Conservation (phyloP, 2,329 filamentous ascomycete genomes). For the Lizonia empirigonia region DNA sequence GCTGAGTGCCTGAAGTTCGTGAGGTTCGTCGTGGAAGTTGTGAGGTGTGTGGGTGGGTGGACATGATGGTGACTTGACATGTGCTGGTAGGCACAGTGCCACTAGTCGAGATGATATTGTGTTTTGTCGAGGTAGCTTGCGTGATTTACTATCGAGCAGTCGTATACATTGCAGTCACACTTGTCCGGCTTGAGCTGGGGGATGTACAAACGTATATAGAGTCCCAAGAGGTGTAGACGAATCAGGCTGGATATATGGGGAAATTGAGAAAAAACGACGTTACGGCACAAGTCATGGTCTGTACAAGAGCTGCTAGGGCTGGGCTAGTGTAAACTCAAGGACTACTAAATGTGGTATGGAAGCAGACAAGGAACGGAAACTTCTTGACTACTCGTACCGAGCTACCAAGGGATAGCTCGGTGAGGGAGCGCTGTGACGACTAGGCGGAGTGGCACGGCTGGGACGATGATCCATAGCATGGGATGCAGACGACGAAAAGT, state of each 20-base stretch:
- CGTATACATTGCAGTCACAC: conserved; percentile 25
- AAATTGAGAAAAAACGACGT: conserved; percentile 36
- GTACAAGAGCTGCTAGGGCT: conserved; percentile 38
- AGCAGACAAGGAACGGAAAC: conserved; percentile 43
- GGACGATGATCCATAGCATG: conserved; percentile 44
- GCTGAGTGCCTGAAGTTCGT: conserved; percentile 39
- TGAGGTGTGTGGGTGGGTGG: conserved; percentile 34
- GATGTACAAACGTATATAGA: conserved; percentile 46
- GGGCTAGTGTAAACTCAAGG: conserved; percentile 37
- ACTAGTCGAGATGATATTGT: conserved; percentile 1
- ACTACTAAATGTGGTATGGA: conserved; percentile 39
- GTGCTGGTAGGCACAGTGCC: conserved; percentile 21
- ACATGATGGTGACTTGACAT: conserved; percentile 30
- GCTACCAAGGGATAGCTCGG: conserved; percentile 42
- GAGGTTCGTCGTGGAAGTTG: conserved; percentile 40
- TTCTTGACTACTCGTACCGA: conserved; percentile 37
- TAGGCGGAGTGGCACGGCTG: conserved; percentile 47
- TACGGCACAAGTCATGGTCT: conserved; percentile 40
- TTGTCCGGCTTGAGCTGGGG: conserved; percentile 29
- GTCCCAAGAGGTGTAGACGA: conserved; percentile 46
- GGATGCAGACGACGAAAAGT: conserved; percentile 44
- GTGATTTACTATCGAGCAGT: conserved; percentile 19
- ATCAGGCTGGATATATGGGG: conserved; percentile 43
- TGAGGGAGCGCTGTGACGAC: conserved; percentile 46
- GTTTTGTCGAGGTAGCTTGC: conserved; percentile 19